Percentiles rank a stretch among this genome's conserved stretches.
Conservation (phyloP, 2,329 filamentous ascomycete species). For the Ascochyta viciae-villosae region DNA sequence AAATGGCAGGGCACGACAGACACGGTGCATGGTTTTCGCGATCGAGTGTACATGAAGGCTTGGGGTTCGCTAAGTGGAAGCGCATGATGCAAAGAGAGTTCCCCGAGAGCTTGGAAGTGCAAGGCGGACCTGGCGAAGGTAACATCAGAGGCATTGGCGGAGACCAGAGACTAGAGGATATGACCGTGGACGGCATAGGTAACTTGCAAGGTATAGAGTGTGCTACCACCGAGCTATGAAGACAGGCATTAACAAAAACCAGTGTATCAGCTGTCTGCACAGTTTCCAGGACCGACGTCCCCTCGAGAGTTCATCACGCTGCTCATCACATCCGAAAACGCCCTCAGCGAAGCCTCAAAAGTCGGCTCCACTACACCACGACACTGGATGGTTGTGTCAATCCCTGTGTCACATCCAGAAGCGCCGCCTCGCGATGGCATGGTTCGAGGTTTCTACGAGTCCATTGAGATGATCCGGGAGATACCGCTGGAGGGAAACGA, state of each 20-base stretch:
- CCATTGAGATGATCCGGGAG: constrained; percentile 88
- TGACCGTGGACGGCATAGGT: constrained; percentile 65
- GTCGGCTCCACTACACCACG: constrained; percentile 58
- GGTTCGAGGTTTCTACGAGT: constrained; percentile 87
- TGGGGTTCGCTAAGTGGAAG: constrained; percentile 80
- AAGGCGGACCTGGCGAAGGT: constrained; percentile 73
- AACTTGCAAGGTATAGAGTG: constrained; percentile 65
- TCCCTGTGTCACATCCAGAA: constrained; percentile 79
- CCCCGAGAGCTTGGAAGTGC: constrained; percentile 73
- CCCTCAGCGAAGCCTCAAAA: constrained; percentile 57
- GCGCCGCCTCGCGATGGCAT: constrained; percentile 74
- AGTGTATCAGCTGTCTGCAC: constrained; percentile 86
- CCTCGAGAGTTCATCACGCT: constrained; percentile 88
- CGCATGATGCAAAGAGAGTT: constrained; percentile 81
- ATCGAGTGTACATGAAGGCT: constrained; percentile 78
- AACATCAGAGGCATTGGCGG: constrained; percentile 86
- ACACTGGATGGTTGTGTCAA: constrained; percentile 87
- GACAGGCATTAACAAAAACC: constrained; percentile 17
- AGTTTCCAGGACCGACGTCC: constrained; percentile 88
- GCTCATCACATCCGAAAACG: constrained; percentile 69
- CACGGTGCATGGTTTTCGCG: constrained; percentile 90
- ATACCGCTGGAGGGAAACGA: constrained; percentile 62
- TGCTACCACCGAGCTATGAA: too few species aligned
- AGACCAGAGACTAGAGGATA: constrained; percentile 74
- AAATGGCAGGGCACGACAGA: constrained; percentile 78